Conservation (phyloP, 495 filamentous ascomycete species). For the Acidomyces sp. region DNA sequence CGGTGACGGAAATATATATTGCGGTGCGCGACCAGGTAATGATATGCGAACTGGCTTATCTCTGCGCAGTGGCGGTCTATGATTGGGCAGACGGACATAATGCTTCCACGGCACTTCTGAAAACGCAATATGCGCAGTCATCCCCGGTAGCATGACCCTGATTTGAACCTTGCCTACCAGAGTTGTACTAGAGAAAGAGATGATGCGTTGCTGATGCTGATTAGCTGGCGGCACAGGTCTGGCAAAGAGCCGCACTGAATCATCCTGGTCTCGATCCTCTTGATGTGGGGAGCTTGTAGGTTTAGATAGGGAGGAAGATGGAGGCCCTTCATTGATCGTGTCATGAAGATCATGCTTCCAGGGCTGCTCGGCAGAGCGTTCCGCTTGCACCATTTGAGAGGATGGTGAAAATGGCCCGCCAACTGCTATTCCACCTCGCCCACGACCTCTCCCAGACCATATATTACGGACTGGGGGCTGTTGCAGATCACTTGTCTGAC, state of each 20-base stretch:
- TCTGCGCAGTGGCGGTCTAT: constrained; percentile 82
- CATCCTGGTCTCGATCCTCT: neutral
- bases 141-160: constrained; percentile 61
- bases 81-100: constrained; percentile 86
- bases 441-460: constrained; percentile 38
- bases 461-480: constrained; percentile 3
- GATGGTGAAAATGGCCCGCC: constrained; percentile 44
- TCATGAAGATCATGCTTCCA: constrained; percentile 98
- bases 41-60: constrained; percentile 96
- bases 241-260: constrained; percentile 14
- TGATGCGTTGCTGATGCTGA: constrained; percentile 1
- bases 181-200: constrained; percentile 49
- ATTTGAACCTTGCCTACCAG: constrained; percentile 70
- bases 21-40: constrained; percentile 58
- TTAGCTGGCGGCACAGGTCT: constrained; percentile 2
- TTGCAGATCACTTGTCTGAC: constrained; percentile 8
- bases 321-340: constrained; percentile 37
- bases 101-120: constrained; percentile 62
- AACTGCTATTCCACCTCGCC: constrained; percentile 36
- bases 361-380: constrained; percentile 51
- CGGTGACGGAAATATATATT: constrained; percentile 79
- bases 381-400: constrained; percentile 34
- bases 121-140: constrained; percentile 58
- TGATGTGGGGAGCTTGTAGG: neutral
- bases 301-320: neutral